Base-by-base conservation (phyloP, 805 yeast species). In the Metschnikowia drakensbergensis region DNA sequence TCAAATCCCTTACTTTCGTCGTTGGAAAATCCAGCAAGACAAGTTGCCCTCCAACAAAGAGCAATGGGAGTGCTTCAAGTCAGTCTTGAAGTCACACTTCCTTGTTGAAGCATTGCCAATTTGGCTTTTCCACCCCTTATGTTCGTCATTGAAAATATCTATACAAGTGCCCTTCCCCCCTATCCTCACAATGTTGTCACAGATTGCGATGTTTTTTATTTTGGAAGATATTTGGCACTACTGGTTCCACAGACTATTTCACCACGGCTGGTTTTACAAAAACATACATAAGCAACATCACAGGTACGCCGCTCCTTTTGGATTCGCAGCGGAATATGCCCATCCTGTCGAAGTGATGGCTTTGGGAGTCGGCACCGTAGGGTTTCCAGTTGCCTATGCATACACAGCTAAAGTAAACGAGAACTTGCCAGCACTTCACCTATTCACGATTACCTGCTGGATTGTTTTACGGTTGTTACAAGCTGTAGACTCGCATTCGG, bases 401-500 rank as follows among this genome's bases (percentile, higher is more conserved):
- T 41, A 41, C 11, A 10, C 31, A 3, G 37, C 49, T 27, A 41
- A 37, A 22, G 88, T 88, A 77, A 90, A 89, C 55, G 80, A 80
- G 66, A 71, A 86, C 65, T 82, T 94, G 38, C 79, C 83, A 49
- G 58, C 57, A 25, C 77, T 92, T 66, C 99, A 92, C 66, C 72
- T 94, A 60, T 84, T 88, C 73, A 92, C 98, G n/a, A 80, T 91
- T 51, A 83, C 88, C 62, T 55, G 82, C 48, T 92, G 98, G 98
- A 86, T 92, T 62, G 76, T 87, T 6, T 71, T 88, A 60, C 82
- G 98, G 69, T 80, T 92, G 59, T 84, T 86, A 75, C 99, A 92
- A 77, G 99, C 99, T 27, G 92, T 92, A 50, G 99, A 92, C 67
- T 86, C 97, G 26, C 99, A 92, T 69, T 90, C 97, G 9, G 99